A percentile compares a stretch with the other conserved stretches of the same genome.
Evolutionary conservation across 1,139 yeast species (phyloP).

Genomic region (Dujonia santamariae): DNA sequence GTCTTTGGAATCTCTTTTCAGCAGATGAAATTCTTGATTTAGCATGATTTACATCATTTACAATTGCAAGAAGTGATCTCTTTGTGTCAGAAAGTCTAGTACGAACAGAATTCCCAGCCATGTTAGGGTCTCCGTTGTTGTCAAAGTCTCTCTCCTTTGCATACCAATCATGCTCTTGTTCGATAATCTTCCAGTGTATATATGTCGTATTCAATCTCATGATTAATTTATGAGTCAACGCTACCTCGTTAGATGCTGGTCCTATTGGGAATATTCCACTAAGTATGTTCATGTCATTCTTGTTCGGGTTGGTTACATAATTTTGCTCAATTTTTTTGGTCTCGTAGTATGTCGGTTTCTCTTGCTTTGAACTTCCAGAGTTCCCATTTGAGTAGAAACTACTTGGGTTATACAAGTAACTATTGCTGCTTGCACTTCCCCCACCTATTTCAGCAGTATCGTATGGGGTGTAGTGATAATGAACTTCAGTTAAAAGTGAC

Average conservation of each 20-base stretch:
- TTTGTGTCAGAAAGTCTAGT: slow-evolving; percentile 32
- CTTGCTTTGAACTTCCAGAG: slow-evolving; percentile 19
- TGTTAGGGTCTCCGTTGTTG: neutral
- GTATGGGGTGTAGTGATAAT: slow-evolving; percentile 55
- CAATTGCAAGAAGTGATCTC: slow-evolving; percentile 23
- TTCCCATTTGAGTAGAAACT: slow-evolving; percentile 5
- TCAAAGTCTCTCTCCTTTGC: slow-evolving; percentile 13
- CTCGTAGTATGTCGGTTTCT: slow-evolving; percentile 51
- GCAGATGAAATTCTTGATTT: slow-evolving; percentile 40
- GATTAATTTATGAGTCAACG: slow-evolving; percentile 35
- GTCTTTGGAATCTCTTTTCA: slow-evolving; percentile 35
- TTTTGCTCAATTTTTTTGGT: slow-evolving; percentile 66
- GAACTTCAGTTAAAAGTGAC: slow-evolving; percentile 75
- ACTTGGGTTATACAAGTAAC: slow-evolving; percentile 5
- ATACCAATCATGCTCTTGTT: slow-evolving; percentile 27
- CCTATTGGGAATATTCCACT: slow-evolving; percentile 49
- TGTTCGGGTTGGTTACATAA: slow-evolving; percentile 64
- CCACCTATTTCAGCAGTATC: slow-evolving; percentile 47
- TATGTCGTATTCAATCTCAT: slow-evolving; percentile 34
- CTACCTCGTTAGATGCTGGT: neutral
- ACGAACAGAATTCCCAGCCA: slow-evolving; percentile 20
- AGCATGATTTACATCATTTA: slow-evolving; percentile 37
- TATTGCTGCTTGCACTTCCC: slow-evolving; percentile 13
- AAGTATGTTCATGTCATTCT: slow-evolving; percentile 51
- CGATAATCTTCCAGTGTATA: slow-evolving; percentile 21